Conservation (phyloP, 2,329 filamentous ascomycete genomes). For the Stromatinia cepivora region DNA sequence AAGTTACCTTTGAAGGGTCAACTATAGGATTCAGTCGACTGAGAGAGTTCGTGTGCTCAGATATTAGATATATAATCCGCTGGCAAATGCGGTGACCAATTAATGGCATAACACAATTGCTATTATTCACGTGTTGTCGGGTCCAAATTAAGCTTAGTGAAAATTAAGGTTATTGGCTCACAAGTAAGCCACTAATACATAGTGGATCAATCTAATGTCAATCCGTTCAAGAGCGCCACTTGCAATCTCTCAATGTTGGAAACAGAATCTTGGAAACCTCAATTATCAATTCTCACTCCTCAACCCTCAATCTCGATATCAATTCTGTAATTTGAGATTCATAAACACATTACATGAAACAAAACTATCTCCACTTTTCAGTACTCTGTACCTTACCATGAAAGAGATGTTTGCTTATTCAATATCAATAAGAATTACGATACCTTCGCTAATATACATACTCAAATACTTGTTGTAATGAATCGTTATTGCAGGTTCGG, state of each 20-base stretch:
- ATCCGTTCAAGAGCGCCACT: not conserved
- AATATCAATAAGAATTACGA: slow-evolving; percentile 1
- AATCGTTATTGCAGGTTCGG: slow-evolving; percentile 16
- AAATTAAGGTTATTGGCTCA: not conserved
- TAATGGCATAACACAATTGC: not conserved
- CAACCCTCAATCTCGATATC: too few relatives aligned
- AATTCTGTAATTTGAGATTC: not conserved
- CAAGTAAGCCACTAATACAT: not conserved
- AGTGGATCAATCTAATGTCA: slow-evolving; percentile 1
- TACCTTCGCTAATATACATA: not conserved
- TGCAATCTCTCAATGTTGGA: not conserved
- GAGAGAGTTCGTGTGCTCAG: not conserved
- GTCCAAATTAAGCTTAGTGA: not conserved
- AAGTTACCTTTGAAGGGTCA: not conserved
- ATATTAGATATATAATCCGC: not conserved
- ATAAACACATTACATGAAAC: not conserved
- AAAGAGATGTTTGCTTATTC: slow-evolving; percentile 8
- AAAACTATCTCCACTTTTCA: not conserved
- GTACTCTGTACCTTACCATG: not conserved
- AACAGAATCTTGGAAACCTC: slow-evolving; percentile 3
- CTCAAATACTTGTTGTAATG: slow-evolving; percentile 17
- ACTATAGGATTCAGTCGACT: not conserved
- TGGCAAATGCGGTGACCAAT: not conserved
- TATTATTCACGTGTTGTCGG: slow-evolving; percentile 5
- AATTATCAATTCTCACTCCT: too few relatives aligned